Evolutionary conservation across 495 filamentous ascomycete species (phyloP).

Genomic region (Penicillium cinerascens): DNA sequence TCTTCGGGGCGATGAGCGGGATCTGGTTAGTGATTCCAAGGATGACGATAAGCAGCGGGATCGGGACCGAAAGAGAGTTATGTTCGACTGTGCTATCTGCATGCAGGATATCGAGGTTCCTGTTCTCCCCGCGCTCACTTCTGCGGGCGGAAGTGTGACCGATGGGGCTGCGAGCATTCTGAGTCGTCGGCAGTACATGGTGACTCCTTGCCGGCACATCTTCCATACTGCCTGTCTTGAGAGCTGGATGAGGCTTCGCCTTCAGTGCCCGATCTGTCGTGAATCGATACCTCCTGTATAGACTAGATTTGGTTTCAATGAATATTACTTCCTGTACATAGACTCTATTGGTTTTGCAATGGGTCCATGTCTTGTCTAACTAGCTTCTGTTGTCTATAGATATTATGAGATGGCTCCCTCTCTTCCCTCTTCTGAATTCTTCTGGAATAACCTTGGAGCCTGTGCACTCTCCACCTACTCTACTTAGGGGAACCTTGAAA

Average conservation of each 20-base stretch:
- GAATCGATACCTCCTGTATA: slow-evolving; percentile 83
- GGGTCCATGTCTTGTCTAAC: not conserved
- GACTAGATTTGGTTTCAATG: slow-evolving; percentile 1
- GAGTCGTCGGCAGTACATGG: slow-evolving; percentile 84
- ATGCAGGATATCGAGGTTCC: slow-evolving; percentile 87
- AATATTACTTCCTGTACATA: slow-evolving; percentile 9
- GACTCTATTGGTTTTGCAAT: not conserved
- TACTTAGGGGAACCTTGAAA: not conserved
- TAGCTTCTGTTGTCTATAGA: not conserved
- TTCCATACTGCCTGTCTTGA: slow-evolving; percentile 93
- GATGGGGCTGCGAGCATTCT: slow-evolving; percentile 68
- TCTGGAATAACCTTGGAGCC: not conserved
- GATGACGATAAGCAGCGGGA: slow-evolving; percentile 36
- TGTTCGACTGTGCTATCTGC: slow-evolving; percentile 93
- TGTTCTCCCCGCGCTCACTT: slow-evolving; percentile 59
- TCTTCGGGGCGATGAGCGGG: slow-evolving; percentile 41
- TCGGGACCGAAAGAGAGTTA: slow-evolving; percentile 51
- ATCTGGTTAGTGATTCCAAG: slow-evolving; percentile 35
- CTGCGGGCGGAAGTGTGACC: slow-evolving; percentile 41
- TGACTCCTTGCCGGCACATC: slow-evolving; percentile 93
- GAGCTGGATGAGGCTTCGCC: slow-evolving; percentile 88
- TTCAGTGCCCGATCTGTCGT: slow-evolving; percentile 95
- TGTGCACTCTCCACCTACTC: not conserved
- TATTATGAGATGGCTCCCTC: no score
- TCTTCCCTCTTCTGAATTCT: no score